Percentiles rank a stretch among this genome's conserved stretches.
phyloP scores from a whole-genome alignment of 1,284 basidiomycete genomes.

The Melampsora americana region DNA sequence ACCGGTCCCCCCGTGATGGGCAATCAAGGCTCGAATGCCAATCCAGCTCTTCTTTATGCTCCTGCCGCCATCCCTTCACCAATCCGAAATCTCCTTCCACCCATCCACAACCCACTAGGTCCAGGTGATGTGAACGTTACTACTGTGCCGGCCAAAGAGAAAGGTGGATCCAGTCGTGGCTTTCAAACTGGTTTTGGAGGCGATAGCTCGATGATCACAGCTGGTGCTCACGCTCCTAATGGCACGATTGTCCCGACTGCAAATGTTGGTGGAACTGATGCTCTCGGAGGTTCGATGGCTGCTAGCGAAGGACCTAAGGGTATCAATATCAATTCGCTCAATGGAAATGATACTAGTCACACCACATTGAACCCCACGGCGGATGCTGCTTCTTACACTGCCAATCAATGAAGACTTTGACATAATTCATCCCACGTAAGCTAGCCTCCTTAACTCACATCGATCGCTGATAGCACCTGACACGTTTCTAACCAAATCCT shows the following conservation, averaged over 20 bases:
- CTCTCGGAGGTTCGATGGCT: background rate
- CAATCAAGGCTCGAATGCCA: background rate
- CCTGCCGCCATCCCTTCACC: background rate
- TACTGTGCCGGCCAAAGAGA: slow-evolving; percentile 3
- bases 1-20: background rate
- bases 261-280: background rate
- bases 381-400: slow-evolving; percentile 3
- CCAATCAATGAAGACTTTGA: too few relatives aligned
- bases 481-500: too few relatives aligned
- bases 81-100: background rate
- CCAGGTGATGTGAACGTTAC: background rate
- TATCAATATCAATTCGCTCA: background rate
- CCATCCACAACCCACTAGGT: background rate
- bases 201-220: background rate
- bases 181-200: slow-evolving; percentile 2
- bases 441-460: too few relatives aligned
- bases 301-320: background rate
- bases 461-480: too few relatives aligned
- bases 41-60: background rate
- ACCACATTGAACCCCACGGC: background rate
- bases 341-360: background rate
- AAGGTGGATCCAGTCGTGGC: background rate
- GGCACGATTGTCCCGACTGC: background rate
- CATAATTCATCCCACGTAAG: too few relatives aligned
- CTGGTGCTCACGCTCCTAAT: slow-evolving; percentile 1